Conservation (phyloP, 768 basidiomycete genomes). For the Coprinopsis marcescibilis region DNA sequence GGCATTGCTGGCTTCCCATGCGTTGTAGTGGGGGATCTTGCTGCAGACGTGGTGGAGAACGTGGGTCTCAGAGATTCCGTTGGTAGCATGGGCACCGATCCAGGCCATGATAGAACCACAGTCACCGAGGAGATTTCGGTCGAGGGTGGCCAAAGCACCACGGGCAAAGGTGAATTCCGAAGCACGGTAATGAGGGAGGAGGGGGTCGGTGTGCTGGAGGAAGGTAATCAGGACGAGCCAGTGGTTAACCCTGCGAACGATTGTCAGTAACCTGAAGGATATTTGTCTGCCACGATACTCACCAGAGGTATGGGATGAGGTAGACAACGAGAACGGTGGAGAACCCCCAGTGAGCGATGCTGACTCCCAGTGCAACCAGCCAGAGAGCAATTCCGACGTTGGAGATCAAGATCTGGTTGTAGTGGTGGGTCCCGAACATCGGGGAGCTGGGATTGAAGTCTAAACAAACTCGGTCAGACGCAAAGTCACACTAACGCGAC, state of each 20-base stretch:
- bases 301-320: constrained; percentile 85
- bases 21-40: constrained; percentile 96
- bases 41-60: constrained; percentile 87
- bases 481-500: not conserved
- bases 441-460: constrained; percentile 74
- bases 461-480: constrained; percentile 15
- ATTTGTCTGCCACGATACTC: constrained; percentile 10
- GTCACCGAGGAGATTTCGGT: constrained; percentile 76
- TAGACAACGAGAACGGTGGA: constrained; percentile 73
- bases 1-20: constrained; percentile 89
- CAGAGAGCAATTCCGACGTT: constrained; percentile 78
- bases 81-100: constrained; percentile 79
- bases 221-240: constrained; percentile 97
- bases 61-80: constrained; percentile 94
- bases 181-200: constrained; percentile 90
- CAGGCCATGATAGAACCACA: constrained; percentile 75
- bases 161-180: constrained; percentile 89
- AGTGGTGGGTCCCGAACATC: constrained; percentile 85
- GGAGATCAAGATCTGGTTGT: constrained; percentile 69
- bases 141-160: constrained; percentile 88
- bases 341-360: constrained; percentile 61
- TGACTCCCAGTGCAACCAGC: constrained; percentile 51
- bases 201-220: constrained; percentile 96
- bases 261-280: not conserved
- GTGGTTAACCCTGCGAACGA: constrained; percentile 66